These are phyloP conservation scores for Fusarium pseudocircinatum DNA, from an alignment of 2,329 filamentous ascomycete species.

Conservation along the genomic window DNA sequence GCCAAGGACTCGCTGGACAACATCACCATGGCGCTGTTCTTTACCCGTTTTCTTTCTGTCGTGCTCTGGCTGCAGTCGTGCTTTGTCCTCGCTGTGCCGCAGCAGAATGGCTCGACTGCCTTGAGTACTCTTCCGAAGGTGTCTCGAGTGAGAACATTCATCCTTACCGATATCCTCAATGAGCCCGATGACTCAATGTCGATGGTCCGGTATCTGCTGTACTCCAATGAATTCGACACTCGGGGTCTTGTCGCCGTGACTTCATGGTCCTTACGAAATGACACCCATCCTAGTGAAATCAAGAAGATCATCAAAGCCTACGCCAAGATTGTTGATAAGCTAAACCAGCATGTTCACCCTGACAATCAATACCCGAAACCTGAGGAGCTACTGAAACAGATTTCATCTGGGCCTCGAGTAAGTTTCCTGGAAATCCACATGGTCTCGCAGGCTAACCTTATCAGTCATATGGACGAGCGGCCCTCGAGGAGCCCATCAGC, in stretches of 20 bases:
- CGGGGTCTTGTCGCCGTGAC: neutral
- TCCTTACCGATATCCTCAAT: constrained; percentile 7
- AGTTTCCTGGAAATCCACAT: fast-evolving
- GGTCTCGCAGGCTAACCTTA: fast-evolving
- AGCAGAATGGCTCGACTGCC: neutral
- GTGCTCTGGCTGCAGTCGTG: neutral
- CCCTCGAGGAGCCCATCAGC: constrained; percentile 1
- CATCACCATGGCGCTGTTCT: neutral
- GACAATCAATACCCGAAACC: neutral
- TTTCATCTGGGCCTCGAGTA: neutral
- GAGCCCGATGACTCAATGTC: constrained; percentile 21
- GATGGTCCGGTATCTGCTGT: constrained; percentile 4
- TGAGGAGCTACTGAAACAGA: neutral
- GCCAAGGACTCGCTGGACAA: too few species aligned
- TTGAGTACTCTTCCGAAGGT: neutral
- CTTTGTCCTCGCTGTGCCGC: neutral
- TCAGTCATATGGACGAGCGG: constrained; percentile 6
- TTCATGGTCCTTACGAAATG: constrained; percentile 9
- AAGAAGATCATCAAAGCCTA: constrained; percentile 1
- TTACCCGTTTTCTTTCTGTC: neutral
- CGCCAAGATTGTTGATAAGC: constrained; percentile 3
- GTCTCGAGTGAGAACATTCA: neutral
- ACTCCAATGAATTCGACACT: constrained; percentile 13
- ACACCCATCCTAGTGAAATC: constrained; percentile 1
- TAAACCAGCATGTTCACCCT: constrained; percentile 12